Conservation (phyloP, 192 early-diverging fungal genomes). For the Coemansia sp. region DNA sequence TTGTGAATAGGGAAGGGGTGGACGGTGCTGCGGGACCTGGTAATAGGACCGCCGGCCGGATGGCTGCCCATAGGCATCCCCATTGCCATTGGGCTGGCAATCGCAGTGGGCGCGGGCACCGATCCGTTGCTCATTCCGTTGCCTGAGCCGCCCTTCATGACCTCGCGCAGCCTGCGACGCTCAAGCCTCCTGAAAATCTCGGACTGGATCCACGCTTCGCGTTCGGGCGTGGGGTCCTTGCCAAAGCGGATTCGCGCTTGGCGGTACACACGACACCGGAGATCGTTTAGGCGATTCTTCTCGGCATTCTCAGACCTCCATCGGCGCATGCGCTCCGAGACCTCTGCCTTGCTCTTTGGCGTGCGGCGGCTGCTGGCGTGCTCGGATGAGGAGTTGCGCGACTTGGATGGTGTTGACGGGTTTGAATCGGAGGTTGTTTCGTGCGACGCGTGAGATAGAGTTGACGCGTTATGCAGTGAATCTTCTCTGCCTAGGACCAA, state of each 20-base stretch:
- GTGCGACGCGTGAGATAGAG: conserved; percentile 43
- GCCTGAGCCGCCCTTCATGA: conserved; percentile 33
- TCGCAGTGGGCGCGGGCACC: conserved; percentile 36
- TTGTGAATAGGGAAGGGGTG: conserved; percentile 47
- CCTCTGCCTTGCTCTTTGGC: conserved; percentile 55
- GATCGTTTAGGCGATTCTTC: conserved; percentile 65
- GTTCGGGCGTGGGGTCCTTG: conserved; percentile 58
- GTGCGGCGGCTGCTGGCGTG: conserved; percentile 28
- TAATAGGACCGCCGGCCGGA: conserved; percentile 35
- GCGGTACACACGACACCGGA: conserved; percentile 72
- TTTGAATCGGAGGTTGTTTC: conserved; percentile 39
- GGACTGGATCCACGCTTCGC: conserved; percentile 64
- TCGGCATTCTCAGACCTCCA: conserved; percentile 57
- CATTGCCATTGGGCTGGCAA: conserved; percentile 24
- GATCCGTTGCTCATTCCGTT: conserved; percentile 23
- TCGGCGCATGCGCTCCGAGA: conserved; percentile 55
- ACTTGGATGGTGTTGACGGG: conserved; percentile 46
- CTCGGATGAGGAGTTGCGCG: conserved; percentile 16
- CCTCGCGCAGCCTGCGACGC: conserved; percentile 49
- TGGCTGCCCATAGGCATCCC: conserved; percentile 24
- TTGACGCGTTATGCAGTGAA: conserved; percentile 42
- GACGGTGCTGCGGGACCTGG: conserved; percentile 44
- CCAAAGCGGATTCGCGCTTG: conserved; percentile 64
- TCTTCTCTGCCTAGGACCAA: conserved; percentile 29
- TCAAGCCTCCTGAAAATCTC: conserved; percentile 61